phyloP scores from a whole-genome alignment of 345 rosid genomes.

The Salix arbutifolia region DNA sequence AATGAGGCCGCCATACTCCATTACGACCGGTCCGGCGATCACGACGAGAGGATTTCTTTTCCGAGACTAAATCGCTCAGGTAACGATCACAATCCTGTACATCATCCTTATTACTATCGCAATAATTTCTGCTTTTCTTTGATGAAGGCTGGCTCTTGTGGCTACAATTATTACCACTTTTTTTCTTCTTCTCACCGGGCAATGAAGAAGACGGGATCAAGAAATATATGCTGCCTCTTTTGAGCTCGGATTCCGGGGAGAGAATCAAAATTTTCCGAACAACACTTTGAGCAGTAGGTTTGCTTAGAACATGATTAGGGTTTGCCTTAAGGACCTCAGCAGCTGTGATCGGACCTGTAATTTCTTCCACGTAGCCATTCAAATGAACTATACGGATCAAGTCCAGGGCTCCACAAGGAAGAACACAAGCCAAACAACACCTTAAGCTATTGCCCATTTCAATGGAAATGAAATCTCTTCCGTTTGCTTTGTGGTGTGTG shows the following conservation, averaged over 20 bases:
- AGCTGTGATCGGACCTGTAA: constrained; percentile 70
- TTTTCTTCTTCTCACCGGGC: constrained; percentile 48
- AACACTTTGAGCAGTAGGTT: constrained; percentile 73
- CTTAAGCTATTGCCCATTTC: constrained; percentile 85
- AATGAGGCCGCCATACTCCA: constrained; percentile 70
- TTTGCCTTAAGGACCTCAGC: constrained; percentile 69
- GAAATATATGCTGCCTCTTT: constrained; percentile 85
- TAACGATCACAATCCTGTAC: constrained; percentile 26
- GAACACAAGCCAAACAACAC: constrained; percentile 89
- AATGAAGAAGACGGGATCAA: constrained; percentile 62
- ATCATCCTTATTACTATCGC: background rate
- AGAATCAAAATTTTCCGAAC: constrained; percentile 67
- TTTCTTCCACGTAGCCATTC: constrained; percentile 75
- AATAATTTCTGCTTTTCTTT: constrained; percentile 17
- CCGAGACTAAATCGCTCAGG: constrained; percentile 24
- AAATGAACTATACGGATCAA: constrained; percentile 88
- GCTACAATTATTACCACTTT: background rate
- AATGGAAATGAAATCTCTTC: background rate
- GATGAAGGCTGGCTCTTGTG: constrained; percentile 8
- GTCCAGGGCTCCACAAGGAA: constrained; percentile 95
- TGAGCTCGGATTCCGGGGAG: constrained; percentile 83
- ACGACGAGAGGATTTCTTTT: constrained; percentile 45
- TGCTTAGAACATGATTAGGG: constrained; percentile 83
- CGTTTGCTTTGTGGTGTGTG: background rate
- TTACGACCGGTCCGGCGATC: constrained; percentile 45